Evolutionary conservation across 257 asterid species (phyloP).

Genomic region (Scutellaria galericulata): DNA sequence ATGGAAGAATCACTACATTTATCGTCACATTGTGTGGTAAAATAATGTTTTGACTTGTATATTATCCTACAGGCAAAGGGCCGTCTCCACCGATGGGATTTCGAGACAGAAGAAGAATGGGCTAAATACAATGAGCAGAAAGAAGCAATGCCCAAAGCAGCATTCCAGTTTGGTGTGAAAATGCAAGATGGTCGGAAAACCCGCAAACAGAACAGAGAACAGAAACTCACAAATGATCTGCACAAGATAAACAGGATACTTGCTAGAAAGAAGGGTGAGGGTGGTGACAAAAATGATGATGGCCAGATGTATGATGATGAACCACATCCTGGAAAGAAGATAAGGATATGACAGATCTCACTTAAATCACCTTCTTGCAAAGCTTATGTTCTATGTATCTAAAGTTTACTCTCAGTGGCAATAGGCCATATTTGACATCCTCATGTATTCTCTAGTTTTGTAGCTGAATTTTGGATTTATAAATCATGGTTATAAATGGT

Average conservation of each 20-base stretch:
- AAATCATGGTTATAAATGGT: not conserved
- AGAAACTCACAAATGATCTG: constrained; percentile 89
- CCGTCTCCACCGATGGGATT: constrained; percentile 98
- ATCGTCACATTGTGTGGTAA: not conserved
- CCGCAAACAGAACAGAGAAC: constrained; percentile 93
- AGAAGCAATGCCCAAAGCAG: constrained; percentile 99
- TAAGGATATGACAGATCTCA: constrained; percentile 46
- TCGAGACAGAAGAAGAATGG: constrained; percentile 99
- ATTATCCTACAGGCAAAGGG: constrained; percentile 79
- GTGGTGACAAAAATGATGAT: constrained; percentile 59
- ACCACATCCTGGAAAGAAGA: constrained; percentile 84
- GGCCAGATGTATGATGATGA: constrained; percentile 62
- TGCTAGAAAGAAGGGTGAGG: constrained; percentile 79
- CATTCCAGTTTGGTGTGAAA: constrained; percentile 98
- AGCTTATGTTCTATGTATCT: not conserved
- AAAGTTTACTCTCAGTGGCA: not conserved
- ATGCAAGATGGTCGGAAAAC: constrained; percentile 99
- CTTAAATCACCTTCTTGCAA: not conserved
- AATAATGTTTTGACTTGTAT: constrained; percentile 1
- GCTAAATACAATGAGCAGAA: constrained; percentile 95
- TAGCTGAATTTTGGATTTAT: not conserved
- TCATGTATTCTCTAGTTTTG: too few species aligned
- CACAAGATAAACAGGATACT: constrained; percentile 93
- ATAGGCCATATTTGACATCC: not conserved
- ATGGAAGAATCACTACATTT: not conserved